A percentile compares a stretch with the other conserved stretches of the same genome.
phyloP scores from a whole-genome alignment of 768 basidiomycete species.

The Crassisporium funariophilum region DNA sequence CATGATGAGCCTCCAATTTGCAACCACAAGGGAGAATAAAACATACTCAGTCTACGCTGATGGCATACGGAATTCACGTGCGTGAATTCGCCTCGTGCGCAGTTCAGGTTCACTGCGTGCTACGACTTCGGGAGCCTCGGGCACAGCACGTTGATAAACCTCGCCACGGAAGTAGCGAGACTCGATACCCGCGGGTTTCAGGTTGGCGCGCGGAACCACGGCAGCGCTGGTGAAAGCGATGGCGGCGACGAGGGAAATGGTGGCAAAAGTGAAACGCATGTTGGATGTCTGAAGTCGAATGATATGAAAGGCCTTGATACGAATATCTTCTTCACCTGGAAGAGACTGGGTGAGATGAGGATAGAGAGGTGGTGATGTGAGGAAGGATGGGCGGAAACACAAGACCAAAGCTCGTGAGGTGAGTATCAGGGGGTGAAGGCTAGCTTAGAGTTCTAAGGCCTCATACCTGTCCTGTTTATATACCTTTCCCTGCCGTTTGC shows the following conservation, averaged over 20 bases:
- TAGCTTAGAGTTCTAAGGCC: slow-evolving; percentile 29
- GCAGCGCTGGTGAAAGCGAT: slow-evolving; percentile 28
- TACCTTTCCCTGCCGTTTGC: not conserved
- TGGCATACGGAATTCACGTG: not conserved
- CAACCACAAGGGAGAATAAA: not conserved
- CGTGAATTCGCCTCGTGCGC: not conserved
- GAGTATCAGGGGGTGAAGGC: slow-evolving; percentile 31
- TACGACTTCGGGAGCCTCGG: not conserved
- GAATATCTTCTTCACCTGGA: slow-evolving; percentile 29
- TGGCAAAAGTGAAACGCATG: slow-evolving; percentile 30
- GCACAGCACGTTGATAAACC: slow-evolving; percentile 17
- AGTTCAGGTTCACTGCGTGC: not conserved
- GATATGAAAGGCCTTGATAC: not conserved
- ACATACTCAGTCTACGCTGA: not conserved
- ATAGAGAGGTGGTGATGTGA: slow-evolving; percentile 1
- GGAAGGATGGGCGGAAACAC: slow-evolving; percentile 26
- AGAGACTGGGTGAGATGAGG: too few relatives aligned
- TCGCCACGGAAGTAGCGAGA: slow-evolving; percentile 23
- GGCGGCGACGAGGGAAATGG: slow-evolving; percentile 24
- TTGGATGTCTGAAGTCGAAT: slow-evolving; percentile 6
- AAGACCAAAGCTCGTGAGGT: slow-evolving; percentile 37
- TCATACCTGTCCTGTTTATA: slow-evolving; percentile 2
- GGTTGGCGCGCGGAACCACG: slow-evolving; percentile 27
- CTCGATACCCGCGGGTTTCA: slow-evolving; percentile 18
- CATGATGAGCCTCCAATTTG: not conserved